Evolutionary conservation across 2,329 filamentous ascomycete species (phyloP).

Genomic region (Pseudocercospora vitis): DNA sequence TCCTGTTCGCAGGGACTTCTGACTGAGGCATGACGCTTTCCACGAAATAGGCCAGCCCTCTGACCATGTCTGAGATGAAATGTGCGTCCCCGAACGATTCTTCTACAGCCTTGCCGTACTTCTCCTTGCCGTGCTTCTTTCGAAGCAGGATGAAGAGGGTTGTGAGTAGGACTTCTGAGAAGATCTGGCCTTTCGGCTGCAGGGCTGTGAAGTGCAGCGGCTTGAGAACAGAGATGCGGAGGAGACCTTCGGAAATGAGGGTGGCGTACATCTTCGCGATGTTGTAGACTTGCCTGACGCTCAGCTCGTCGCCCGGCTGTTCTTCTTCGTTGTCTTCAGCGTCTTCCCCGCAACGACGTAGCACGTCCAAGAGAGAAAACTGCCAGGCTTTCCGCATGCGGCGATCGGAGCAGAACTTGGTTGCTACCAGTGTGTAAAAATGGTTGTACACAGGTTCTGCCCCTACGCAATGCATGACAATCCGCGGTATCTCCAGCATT

Average conservation of each 20-base stretch:
- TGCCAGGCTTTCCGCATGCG: slow-evolving; percentile 82
- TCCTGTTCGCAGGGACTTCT: slow-evolving; percentile 50
- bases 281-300: slow-evolving; percentile 63
- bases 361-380: slow-evolving; percentile 81
- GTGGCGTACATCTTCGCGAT: slow-evolving; percentile 66
- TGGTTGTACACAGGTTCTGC: slow-evolving; percentile 84
- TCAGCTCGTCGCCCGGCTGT: slow-evolving; percentile 57
- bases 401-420: slow-evolving; percentile 70
- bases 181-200: slow-evolving; percentile 71
- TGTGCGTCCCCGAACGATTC: slow-evolving; percentile 66
- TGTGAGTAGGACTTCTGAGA: slow-evolving; percentile 78
- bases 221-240: slow-evolving; percentile 60
- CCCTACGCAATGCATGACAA: slow-evolving; percentile 82
- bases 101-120: slow-evolving; percentile 59
- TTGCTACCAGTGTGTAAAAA: slow-evolving; percentile 86
- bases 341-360: slow-evolving; percentile 79
- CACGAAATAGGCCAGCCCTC: slow-evolving; percentile 77
- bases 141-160: slow-evolving; percentile 62
- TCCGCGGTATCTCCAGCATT: slow-evolving; percentile 80
- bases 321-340: slow-evolving; percentile 63
- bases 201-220: slow-evolving; percentile 77
- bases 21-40: slow-evolving; percentile 71
- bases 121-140: slow-evolving; percentile 41
- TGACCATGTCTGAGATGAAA: slow-evolving; percentile 66
- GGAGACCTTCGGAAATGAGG: slow-evolving; percentile 59